phyloP scores from a whole-genome alignment of 495 filamentous ascomycete species.

The Clavariopsis aquatica region DNA sequence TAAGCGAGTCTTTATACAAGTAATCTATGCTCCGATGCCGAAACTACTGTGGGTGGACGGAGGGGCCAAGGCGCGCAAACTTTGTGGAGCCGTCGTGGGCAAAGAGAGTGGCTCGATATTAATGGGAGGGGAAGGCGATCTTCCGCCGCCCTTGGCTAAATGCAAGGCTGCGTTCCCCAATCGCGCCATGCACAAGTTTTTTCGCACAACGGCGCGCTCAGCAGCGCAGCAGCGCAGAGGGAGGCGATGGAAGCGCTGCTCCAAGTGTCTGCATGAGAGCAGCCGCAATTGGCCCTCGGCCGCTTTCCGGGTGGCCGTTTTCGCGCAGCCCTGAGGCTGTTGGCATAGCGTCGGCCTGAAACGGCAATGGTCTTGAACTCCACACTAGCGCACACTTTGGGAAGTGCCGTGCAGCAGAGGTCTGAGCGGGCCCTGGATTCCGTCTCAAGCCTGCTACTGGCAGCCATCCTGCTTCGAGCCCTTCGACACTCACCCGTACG shows the following conservation, averaged over 20 bases:
- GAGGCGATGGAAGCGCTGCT: neutral
- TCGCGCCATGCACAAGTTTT: neutral
- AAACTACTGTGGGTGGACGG: neutral
- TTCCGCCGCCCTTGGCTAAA: conserved; percentile 32
- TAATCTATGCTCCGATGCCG: conserved; percentile 3
- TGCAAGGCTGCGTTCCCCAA: conserved; percentile 19
- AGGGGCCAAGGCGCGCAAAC: neutral
- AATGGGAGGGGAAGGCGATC: conserved; percentile 27
- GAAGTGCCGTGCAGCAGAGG: conserved; percentile 23
- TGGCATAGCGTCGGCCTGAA: conserved; percentile 24
- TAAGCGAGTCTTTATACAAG: neutral
- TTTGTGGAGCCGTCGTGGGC: neutral
- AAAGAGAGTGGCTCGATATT: conserved; percentile 29
- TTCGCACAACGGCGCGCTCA: neutral
- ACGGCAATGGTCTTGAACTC: conserved; percentile 20
- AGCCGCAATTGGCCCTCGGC: conserved; percentile 14
- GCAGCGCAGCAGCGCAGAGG: neutral
- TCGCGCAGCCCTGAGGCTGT: conserved; percentile 13
- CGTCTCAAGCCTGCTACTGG: conserved; percentile 13
- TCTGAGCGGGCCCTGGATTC: conserved; percentile 14
- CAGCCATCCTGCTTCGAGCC: neutral
- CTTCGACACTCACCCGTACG: conserved; percentile 15
- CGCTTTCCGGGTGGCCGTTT: neutral
- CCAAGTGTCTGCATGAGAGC: neutral
- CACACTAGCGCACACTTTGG: conserved; percentile 28